Evolutionary conservation across 495 filamentous ascomycete species (phyloP).

Genomic region (Penicillium desertorum): DNA sequence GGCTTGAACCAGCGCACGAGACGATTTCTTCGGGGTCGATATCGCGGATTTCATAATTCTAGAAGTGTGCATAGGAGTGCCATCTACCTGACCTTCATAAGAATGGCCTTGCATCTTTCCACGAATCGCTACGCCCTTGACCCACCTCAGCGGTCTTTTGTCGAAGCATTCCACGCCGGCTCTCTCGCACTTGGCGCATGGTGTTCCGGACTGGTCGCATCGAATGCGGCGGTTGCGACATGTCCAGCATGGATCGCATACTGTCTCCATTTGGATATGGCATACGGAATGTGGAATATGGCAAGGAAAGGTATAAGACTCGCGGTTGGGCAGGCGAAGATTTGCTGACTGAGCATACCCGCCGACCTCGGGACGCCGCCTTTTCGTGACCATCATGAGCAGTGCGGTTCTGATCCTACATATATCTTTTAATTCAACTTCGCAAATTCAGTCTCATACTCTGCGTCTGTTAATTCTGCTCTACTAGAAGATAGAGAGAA

Average conservation of each 20-base stretch:
- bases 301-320: not conserved
- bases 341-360: slow-evolving; percentile 5
- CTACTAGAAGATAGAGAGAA: not conserved
- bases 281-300: not conserved
- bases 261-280: slow-evolving; percentile 14
- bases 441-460: not conserved
- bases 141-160: slow-evolving; percentile 50
- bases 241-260: slow-evolving; percentile 42
- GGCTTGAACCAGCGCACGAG: not conserved
- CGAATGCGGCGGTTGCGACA: slow-evolving; percentile 56
- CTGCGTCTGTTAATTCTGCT: not conserved
- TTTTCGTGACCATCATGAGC: too few relatives aligned
- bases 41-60: not conserved
- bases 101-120: slow-evolving; percentile 37
- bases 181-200: slow-evolving; percentile 41
- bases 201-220: slow-evolving; percentile 44
- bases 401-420: too few relatives aligned
- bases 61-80: not conserved
- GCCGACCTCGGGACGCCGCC: too few relatives aligned
- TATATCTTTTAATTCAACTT: not conserved
- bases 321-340: not conserved
- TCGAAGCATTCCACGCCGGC: slow-evolving; percentile 53
- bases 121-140: slow-evolving; percentile 43
- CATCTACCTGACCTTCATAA: slow-evolving; percentile 14
- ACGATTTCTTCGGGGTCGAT: not conserved